Evolutionary conservation across 257 asterid species (phyloP), one percentile per base, ranked within the genome.

Genomic region (Nemophila menziesii): DNA sequence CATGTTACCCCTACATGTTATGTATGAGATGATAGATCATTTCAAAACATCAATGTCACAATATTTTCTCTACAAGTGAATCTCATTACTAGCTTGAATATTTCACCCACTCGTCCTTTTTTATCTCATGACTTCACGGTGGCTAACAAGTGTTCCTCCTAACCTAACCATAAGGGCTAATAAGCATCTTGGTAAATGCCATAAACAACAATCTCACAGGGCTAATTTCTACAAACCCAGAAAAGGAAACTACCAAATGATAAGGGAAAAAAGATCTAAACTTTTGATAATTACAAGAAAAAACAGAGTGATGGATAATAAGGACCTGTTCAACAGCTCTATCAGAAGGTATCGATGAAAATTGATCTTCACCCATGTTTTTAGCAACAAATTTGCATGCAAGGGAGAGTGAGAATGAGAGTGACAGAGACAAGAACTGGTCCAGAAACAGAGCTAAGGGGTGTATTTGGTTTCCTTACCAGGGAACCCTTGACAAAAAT

Each of bases 271-370:
- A 2, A 29, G 12, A 29, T 2, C 36, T 29, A 40, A 19, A 41
- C 4, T 5, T 20, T 18, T 17, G n/a, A 41, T 24, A 51, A 43
- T 5, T 15, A 5, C 5, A 5, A 1, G 33, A 39, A 8, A 4
- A 18, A 16, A 41, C 13, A 23, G 15, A 56, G 45, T 46, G 29
- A 26, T n/a, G n/a, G n/a, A n/a, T 20, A 20, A 45, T 8, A 20
- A 41, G 39, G 18, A 68, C 75, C 75, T 68, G 70, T 27, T 62
- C 75, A 49, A 58, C 43, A 22, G 67, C 70, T 68, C 75, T 63
- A 20, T 58, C 70, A 40, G 64, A 50, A 45, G 63, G 60, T 18
- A 48, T 19, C 13, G 48, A 34, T 16, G 63, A 45, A 24, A 54
- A 22, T 15, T 49, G 66, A 22, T 68, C 74, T 54, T 62, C 64